phyloP scores from a whole-genome alignment of 2,329 filamentous ascomycete genomes.

The Phoma sp. region DNA sequence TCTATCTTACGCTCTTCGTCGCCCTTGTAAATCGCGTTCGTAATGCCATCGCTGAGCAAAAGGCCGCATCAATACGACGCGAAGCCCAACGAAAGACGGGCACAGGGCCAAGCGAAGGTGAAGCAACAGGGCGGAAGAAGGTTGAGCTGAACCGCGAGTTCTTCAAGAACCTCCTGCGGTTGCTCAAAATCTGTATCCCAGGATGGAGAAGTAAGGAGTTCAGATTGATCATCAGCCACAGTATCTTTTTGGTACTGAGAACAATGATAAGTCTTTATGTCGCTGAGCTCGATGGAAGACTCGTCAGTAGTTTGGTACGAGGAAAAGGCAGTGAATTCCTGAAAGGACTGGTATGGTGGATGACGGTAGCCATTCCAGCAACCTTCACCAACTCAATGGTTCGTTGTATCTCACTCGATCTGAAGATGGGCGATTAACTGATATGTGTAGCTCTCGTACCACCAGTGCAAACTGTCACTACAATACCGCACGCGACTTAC shows the following conservation, averaged over 20 bases:
- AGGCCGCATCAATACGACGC: slow-evolving; percentile 76
- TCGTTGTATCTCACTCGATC: slow-evolving; percentile 39
- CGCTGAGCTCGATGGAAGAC: slow-evolving; percentile 89
- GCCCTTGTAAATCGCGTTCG: slow-evolving; percentile 76
- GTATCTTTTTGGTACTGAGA: slow-evolving; percentile 86
- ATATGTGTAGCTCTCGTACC: slow-evolving; percentile 78
- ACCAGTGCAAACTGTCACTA: slow-evolving; percentile 92
- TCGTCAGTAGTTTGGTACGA: slow-evolving; percentile 91
- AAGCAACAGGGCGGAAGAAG: slow-evolving; percentile 67
- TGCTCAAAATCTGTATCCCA: slow-evolving; percentile 88
- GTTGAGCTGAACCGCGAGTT: slow-evolving; percentile 93
- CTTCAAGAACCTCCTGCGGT: slow-evolving; percentile 75
- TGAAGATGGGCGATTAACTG: slow-evolving; percentile 1
- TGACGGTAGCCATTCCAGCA: slow-evolving; percentile 93
- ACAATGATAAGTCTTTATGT: slow-evolving; percentile 96
- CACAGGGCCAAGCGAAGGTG: slow-evolving; percentile 43
- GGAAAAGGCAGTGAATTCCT: slow-evolving; percentile 92
- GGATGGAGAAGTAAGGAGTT: slow-evolving; percentile 90
- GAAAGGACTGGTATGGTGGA: slow-evolving; percentile 93
- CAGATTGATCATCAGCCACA: slow-evolving; percentile 85
- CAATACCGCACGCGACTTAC: slow-evolving; percentile 93
- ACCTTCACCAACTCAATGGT: slow-evolving; percentile 99
- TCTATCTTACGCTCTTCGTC: slow-evolving; percentile 53
- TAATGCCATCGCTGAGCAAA: slow-evolving; percentile 91
- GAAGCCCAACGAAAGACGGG: slow-evolving; percentile 62